Conservation (phyloP, 192 early-diverging fungal genomes). For the Pilobolus umbonatus region DNA sequence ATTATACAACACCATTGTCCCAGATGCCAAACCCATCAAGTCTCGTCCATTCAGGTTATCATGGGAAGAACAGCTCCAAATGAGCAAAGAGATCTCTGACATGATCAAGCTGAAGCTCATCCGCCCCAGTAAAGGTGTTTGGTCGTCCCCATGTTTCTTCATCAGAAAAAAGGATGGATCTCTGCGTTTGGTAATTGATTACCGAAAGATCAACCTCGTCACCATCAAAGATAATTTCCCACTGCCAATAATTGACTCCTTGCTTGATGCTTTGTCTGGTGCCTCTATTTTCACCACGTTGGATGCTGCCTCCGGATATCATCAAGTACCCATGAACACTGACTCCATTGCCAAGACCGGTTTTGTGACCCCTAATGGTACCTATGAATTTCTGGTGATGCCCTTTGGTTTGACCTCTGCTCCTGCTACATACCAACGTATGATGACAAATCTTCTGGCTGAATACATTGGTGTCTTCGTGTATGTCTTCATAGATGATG, state of each 20-base stretch:
- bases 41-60: not conserved
- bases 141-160: conserved; percentile 32
- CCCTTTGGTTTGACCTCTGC: conserved; percentile 63
- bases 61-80: not conserved
- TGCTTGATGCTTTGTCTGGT: conserved; percentile 16
- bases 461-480: not conserved
- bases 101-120: not conserved
- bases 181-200: conserved; percentile 37
- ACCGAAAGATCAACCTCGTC: conserved; percentile 35
- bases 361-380: conserved; percentile 37
- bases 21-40: not conserved
- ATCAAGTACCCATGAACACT: not conserved
- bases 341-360: conserved; percentile 7
- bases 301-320: not conserved
- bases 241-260: conserved; percentile 33
- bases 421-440: conserved; percentile 51
- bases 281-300: conserved; percentile 2
- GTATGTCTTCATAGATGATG: conserved; percentile 33
- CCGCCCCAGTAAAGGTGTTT: not conserved
- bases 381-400: conserved; percentile 52
- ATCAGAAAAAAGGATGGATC: conserved; percentile 38
- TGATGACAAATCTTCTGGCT: conserved; percentile 3
- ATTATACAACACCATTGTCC: no score
- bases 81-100: not conserved
- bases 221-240: conserved; percentile 37